Percentiles rank a stretch among this genome's conserved stretches.
phyloP scores from a whole-genome alignment of 2,329 filamentous ascomycete genomes.

The Colletotrichum phormii region DNA sequence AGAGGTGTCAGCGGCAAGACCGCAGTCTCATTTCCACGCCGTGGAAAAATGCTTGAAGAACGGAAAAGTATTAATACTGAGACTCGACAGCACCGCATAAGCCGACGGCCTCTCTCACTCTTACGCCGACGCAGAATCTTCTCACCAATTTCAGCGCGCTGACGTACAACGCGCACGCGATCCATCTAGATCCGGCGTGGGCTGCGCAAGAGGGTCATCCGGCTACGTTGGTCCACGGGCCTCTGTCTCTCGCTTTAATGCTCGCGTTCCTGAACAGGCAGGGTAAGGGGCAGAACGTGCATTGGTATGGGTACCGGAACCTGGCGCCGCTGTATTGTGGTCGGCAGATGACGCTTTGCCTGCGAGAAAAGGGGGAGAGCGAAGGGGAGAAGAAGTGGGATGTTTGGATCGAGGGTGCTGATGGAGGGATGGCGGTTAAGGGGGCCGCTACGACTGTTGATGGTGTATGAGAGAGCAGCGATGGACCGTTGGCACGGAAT shows the following conservation, averaged over 20 bases:
- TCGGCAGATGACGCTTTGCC: constrained; percentile 78
- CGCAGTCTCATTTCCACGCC: neutral
- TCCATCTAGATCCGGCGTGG: constrained; percentile 84
- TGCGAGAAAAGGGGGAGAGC: constrained; percentile 58
- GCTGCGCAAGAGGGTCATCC: constrained; percentile 79
- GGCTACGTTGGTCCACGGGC: constrained; percentile 86
- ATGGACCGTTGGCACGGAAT: neutral
- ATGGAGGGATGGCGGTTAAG: constrained; percentile 73
- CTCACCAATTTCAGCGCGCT: constrained; percentile 93
- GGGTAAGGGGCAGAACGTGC: constrained; percentile 50
- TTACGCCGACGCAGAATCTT: constrained; percentile 76
- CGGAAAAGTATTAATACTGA: neutral
- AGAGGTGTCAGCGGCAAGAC: constrained; percentile 30
- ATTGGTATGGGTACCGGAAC: constrained; percentile 81
- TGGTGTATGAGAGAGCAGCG: neutral
- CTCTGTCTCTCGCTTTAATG: constrained; percentile 82
- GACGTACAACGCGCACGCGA: constrained; percentile 91
- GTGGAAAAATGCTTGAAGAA: neutral
- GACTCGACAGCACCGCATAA: constrained; percentile 46
- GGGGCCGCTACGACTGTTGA: constrained; percentile 53
- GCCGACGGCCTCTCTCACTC: constrained; percentile 50
- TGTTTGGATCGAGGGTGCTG: constrained; percentile 73
- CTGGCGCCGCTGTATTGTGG: constrained; percentile 82
- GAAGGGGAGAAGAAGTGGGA: constrained; percentile 60
- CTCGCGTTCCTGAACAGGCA: constrained; percentile 67